Evolutionary conservation across 345 rosid species (phyloP), one percentile per base, ranked within the genome.

Genomic region (Streptanthus diversifolius): DNA sequence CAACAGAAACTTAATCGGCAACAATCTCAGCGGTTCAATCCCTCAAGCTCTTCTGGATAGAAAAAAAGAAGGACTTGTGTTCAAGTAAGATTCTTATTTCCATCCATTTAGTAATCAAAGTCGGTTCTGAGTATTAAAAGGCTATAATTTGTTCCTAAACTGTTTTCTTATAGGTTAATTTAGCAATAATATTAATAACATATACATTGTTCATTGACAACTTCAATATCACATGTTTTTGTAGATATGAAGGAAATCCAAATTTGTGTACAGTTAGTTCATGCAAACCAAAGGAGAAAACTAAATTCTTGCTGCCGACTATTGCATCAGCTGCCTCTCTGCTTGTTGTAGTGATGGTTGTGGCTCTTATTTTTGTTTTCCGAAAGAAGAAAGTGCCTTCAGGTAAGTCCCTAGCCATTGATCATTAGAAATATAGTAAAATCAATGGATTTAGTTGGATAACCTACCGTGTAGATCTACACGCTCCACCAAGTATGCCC

Each of bases 21-120:
- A 86, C 73, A 58, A 73, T 18, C 77, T 82, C 10, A 40, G 25
- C 40, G 87, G 87, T 64, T 22, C 80, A 17, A 48, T 84, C 41
- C 86, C 87, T 0, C 30, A 40, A 17, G 72, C 30, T 5, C 77
- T 86, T 18, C 32, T 62, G 3, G 79, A 79, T 4, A 86, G 60
- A 59, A 4, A 30, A 12, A 62, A 78, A 2, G 14, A 44, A 33
- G 70, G 70, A 41, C 80, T 81, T 25, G 56, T 63, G 1, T 40
- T 83, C 33, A 79, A 80, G 86, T 85, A 32, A 30, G 54, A 5
- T 40, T 22, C 5, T 13, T 8, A 5, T 35, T 25, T 51, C 6
- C 4, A 25, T 1, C 3, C 27, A 2, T 25, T 25, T 25, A 25
- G 2, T 25, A 25, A 25, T 25, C 27, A 25, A 25, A 25, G 4